Evolutionary conservation across 2,329 filamentous ascomycete genomes (phyloP).

Genomic region (Scedosporium minutisporum): DNA sequence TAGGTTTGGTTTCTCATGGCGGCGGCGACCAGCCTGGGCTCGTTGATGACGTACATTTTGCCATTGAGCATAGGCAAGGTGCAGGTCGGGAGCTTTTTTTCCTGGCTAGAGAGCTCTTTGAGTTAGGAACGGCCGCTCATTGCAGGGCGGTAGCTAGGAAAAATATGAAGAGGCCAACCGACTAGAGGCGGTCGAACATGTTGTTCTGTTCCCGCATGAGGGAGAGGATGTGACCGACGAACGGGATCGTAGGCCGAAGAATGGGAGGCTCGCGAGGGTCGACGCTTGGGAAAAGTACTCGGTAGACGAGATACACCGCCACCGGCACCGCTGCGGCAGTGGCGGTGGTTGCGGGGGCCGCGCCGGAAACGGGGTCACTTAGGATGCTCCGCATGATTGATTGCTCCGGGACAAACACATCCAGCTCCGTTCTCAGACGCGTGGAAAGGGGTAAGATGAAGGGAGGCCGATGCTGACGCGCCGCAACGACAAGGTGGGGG

Average conservation of each 20-base stretch:
- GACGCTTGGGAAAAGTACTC: constrained; percentile 12
- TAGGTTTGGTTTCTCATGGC: constrained; percentile 29
- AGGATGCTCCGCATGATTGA: too few species aligned
- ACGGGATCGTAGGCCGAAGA: constrained; percentile 28
- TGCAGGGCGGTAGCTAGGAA: not conserved
- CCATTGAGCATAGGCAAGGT: constrained; percentile 33
- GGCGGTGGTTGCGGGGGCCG: not conserved
- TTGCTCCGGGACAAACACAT: too few species aligned
- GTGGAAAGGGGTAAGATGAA: too few species aligned
- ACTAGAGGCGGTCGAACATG: constrained; percentile 30
- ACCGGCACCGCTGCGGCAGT: not conserved
- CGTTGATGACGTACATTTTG: constrained; percentile 34
- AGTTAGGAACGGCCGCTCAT: too few species aligned
- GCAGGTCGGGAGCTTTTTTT: constrained; percentile 22
- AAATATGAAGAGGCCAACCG: constrained; percentile 6
- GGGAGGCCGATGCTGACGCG: too few species aligned
- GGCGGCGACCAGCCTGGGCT: constrained; percentile 26
- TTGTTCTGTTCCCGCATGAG: constrained; percentile 25
- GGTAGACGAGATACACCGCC: constrained; percentile 9
- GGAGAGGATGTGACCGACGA: constrained; percentile 35
- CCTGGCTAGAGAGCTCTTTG: constrained; percentile 12
- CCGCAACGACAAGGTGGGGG: too few species aligned
- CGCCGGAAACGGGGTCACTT: not conserved
- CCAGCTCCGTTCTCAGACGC: too few species aligned
- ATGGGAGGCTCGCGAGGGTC: constrained; percentile 32